phyloP scores from a whole-genome alignment of 371 early-diverging fungal species.

The Massospora cicadina region DNA sequence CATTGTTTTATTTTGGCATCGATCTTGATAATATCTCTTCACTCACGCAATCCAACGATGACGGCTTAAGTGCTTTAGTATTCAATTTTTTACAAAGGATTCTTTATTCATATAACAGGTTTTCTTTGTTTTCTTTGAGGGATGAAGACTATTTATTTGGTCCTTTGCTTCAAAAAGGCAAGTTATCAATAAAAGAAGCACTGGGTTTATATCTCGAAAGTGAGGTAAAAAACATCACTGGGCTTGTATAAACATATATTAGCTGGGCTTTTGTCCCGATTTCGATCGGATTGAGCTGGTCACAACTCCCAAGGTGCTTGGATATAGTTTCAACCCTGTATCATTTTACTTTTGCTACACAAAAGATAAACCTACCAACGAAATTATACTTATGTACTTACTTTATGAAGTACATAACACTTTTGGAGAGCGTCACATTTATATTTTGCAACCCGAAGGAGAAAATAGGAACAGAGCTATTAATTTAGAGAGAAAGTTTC shows the following conservation, averaged over 20 bases:
- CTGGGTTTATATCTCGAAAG: background rate
- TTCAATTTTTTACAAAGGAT: background rate
- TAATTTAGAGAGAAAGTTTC: slow-evolving; percentile 21
- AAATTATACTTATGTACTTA: slow-evolving; percentile 12
- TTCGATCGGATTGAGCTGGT: slow-evolving; percentile 19
- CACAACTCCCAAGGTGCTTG: slow-evolving; percentile 27
- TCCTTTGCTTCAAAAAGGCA: background rate
- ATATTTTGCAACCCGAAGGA: slow-evolving; percentile 17
- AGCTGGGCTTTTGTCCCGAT: background rate
- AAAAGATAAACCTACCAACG: background rate
- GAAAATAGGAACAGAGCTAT: background rate
- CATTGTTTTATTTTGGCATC: slow-evolving; percentile 11
- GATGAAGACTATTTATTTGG: background rate
- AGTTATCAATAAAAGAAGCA: background rate
- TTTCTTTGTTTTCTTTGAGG: background rate
- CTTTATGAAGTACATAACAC: slow-evolving; percentile 37
- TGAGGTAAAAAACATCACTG: background rate
- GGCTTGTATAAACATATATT: background rate
- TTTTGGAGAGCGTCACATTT: slow-evolving; percentile 32
- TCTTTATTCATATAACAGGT: background rate
- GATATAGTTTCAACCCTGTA: slow-evolving; percentile 30
- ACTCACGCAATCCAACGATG: background rate
- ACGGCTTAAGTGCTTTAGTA: background rate
- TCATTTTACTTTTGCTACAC: slow-evolving; percentile 25
- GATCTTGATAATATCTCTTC: background rate